A percentile compares a stretch with the other conserved stretches of the same genome.
Evolutionary conservation across 495 filamentous ascomycete species (phyloP).

Genomic region (Astrocystis sublimbata): DNA sequence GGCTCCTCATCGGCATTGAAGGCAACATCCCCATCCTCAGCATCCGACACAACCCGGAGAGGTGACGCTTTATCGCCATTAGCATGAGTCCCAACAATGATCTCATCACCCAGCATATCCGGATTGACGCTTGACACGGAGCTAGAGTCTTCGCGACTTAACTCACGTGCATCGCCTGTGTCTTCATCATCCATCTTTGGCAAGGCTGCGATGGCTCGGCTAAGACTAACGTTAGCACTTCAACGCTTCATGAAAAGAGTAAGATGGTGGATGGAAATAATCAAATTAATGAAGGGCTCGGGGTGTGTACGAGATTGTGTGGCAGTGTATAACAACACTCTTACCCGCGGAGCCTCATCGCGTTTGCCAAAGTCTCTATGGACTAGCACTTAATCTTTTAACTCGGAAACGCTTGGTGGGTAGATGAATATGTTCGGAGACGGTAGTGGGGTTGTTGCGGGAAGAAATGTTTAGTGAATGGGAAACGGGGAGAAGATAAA

Average conservation of each 20-base stretch:
- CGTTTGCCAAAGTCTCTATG: not conserved
- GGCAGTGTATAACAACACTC: not conserved
- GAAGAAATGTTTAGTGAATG: not conserved
- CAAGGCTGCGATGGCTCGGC: not conserved
- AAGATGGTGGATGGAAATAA: not conserved
- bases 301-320: not conserved
- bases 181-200: slow-evolving; percentile 24
- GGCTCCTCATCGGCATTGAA: slow-evolving; percentile 25
- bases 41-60: slow-evolving; percentile 35
- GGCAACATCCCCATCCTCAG: slow-evolving; percentile 23
- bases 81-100: slow-evolving; percentile 46
- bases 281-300: not conserved
- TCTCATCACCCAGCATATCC: slow-evolving; percentile 45
- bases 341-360: slow-evolving; percentile 4
- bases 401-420: not conserved
- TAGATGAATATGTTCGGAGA: not conserved
- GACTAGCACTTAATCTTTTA: too few relatives aligned
- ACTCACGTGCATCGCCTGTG: slow-evolving; percentile 29
- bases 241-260: not conserved
- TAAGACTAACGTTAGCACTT: slow-evolving; percentile 1
- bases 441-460: not conserved
- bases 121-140: slow-evolving; percentile 39
- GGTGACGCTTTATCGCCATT: slow-evolving; percentile 34
- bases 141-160: slow-evolving; percentile 36
- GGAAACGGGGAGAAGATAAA: too few relatives aligned